Evolutionary conservation across 2,329 filamentous ascomycete species (phyloP).

Genomic region (Dothistroma septosporum): DNA sequence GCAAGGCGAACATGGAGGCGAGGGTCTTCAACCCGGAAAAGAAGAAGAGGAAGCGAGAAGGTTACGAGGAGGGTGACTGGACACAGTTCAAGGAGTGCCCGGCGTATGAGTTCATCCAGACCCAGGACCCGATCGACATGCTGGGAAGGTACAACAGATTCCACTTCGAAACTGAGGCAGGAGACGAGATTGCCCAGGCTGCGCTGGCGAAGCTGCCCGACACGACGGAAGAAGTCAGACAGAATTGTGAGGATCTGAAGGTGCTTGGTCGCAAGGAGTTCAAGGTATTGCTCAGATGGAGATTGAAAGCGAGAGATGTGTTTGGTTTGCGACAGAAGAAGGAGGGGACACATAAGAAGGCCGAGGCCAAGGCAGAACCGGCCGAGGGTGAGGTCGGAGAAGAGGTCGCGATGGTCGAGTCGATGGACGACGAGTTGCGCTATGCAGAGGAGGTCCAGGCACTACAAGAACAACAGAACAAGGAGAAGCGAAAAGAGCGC

Average conservation of each 20-base stretch:
- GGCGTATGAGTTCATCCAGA: slow-evolving; percentile 91
- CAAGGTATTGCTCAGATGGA: slow-evolving; percentile 82
- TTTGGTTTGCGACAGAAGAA: slow-evolving; percentile 84
- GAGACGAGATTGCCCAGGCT: slow-evolving; percentile 72
- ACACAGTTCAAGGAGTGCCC: slow-evolving; percentile 85
- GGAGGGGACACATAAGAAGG: slow-evolving; percentile 30
- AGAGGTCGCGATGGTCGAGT: slow-evolving; percentile 73
- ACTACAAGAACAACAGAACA: slow-evolving; percentile 71
- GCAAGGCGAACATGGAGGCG: slow-evolving; percentile 89
- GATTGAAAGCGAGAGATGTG: slow-evolving; percentile 80
- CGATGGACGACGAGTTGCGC: slow-evolving; percentile 91
- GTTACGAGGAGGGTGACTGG: slow-evolving; percentile 95
- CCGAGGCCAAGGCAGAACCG: slow-evolving; percentile 37
- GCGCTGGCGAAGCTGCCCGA: slow-evolving; percentile 82
- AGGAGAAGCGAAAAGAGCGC: slow-evolving; percentile 76
- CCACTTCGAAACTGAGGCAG: slow-evolving; percentile 74
- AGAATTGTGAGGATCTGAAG: slow-evolving; percentile 77
- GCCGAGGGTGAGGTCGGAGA: slow-evolving; percentile 42
- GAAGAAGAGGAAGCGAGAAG: slow-evolving; percentile 96
- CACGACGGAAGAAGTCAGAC: slow-evolving; percentile 75
- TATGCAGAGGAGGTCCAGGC: slow-evolving; percentile 83
- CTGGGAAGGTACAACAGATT: slow-evolving; percentile 81
- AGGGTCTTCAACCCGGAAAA: slow-evolving; percentile 97
- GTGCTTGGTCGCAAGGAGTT: slow-evolving; percentile 93
- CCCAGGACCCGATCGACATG: slow-evolving; percentile 86